Evolutionary conservation across 768 basidiomycete species (phyloP), one percentile per base, ranked within the genome.

Genomic region (Lactarius quietus): DNA sequence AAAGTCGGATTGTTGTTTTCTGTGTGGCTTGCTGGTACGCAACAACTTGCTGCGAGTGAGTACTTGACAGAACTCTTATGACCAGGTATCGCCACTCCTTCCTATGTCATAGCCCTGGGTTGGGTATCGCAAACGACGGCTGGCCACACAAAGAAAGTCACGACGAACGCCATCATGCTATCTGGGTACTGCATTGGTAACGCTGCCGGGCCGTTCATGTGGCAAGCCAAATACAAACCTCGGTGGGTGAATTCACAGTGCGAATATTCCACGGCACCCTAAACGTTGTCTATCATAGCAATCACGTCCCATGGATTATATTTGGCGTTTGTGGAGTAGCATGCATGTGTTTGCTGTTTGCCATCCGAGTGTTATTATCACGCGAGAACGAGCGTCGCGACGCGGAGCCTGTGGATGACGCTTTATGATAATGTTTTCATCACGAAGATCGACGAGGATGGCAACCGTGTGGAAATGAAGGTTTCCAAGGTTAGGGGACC

Each of bases 111-210:
- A 18, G 76, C 82, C 17, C 70, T 90, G 48, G 80, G 85, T 3
- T 91, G 89, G 89, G 71, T 89, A 17, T 83, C 82, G 1, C 81
- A 74, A 48, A 83, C 88, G 7, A 90, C 87, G 0, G 83, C 87
- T 0, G 89, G 87, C 0, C 89, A 89, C 70, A 90, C 89, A 36
- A 90, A 90, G 75, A 80, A 82, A 66, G 80, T 92, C 0, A 87
- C 89, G 23, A 68, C 76, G 69, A 91, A 92, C 70, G 88, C 90
- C 0, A 84, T 92, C 67, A 82, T 91, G 81, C 79, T 92, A 12
- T 82, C 81, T 48, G 86, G 88, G 1, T 92, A 91, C 71, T 85
- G 85, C 68, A 66, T 86, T 28, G 84, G 84, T 33, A 90, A 92
- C 63, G 77, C 88, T 2, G n/a, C n/a, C n/a, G n/a, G n/a, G n/a